Percentiles rank a stretch among this genome's conserved stretches.
These are phyloP conservation scores for Hypoxylon perforatum DNA, from an alignment of 495 filamentous ascomycete species.

Conservation along the genomic window DNA sequence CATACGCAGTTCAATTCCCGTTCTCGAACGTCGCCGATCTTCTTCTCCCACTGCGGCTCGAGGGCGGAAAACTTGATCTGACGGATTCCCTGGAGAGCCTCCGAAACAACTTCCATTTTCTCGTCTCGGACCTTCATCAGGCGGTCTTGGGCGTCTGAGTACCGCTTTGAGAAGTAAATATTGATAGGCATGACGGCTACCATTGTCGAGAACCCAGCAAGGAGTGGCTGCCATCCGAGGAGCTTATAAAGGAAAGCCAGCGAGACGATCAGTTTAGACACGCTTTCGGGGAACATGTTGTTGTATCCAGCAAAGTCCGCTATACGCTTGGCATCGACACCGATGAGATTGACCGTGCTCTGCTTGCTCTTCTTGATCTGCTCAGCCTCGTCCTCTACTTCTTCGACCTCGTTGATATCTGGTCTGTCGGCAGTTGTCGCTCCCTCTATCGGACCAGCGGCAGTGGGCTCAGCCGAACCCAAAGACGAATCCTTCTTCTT, in stretches of 20 bases:
- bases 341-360: conserved; percentile 81
- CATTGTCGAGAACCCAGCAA: conserved; percentile 74
- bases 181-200: conserved; percentile 75
- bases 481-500: conserved; percentile 49
- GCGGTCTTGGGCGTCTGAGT: conserved; percentile 71
- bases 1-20: conserved; percentile 74
- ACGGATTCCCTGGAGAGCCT: conserved; percentile 83
- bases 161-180: conserved; percentile 73
- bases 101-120: conserved; percentile 81
- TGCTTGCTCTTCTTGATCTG: conserved; percentile 69
- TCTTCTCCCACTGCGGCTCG: conserved; percentile 83
- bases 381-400: conserved; percentile 66
- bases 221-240: conserved; percentile 76
- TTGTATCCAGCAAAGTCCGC: conserved; percentile 75
- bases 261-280: conserved; percentile 72
- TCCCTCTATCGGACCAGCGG: conserved; percentile 40
- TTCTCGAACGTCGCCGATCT: conserved; percentile 72
- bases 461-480: conserved; percentile 35
- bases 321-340: conserved; percentile 79
- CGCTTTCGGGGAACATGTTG: conserved; percentile 69
- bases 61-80: conserved; percentile 90
- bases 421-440: conserved; percentile 38
- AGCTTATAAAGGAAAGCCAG: conserved; percentile 72
- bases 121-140: conserved; percentile 84
- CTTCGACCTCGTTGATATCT: conserved; percentile 49